Percentiles rank a stretch among this genome's conserved stretches.
Conservation (phyloP, 2,329 filamentous ascomycete genomes). For the Apiospora marii region DNA sequence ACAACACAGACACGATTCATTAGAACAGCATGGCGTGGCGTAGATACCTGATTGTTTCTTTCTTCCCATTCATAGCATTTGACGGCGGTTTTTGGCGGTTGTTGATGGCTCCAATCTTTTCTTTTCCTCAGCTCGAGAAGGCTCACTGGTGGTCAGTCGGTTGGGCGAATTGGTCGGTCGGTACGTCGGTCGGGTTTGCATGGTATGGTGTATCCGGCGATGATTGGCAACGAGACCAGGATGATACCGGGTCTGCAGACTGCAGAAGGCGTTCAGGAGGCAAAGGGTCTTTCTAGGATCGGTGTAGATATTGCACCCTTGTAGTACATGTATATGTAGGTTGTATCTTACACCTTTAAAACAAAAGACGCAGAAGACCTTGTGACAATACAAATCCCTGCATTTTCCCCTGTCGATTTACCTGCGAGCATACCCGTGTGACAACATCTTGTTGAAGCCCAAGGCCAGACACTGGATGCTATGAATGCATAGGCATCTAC, state of each 20-base stretch:
- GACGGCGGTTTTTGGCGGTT: slow-evolving; percentile 7
- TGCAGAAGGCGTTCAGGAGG: slow-evolving; percentile 15
- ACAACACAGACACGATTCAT: slow-evolving; percentile 14
- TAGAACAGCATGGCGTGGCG: slow-evolving; percentile 22
- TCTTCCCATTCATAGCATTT: slow-evolving; percentile 23
- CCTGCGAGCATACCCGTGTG: neutral
- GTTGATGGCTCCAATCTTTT: slow-evolving; percentile 6
- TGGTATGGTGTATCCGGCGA: slow-evolving; percentile 20
- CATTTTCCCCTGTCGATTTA: neutral
- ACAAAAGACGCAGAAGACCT: neutral
- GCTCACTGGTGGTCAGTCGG: neutral
- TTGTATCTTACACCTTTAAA: slow-evolving; percentile 18
- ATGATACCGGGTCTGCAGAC: neutral
- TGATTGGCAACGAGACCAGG: slow-evolving; percentile 16
- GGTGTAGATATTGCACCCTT: slow-evolving; percentile 20
- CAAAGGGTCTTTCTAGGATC: neutral
- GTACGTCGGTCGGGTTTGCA: slow-evolving; percentile 7
- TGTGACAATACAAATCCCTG: slow-evolving; percentile 5
- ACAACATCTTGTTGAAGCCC: neutral
- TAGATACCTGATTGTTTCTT: slow-evolving; percentile 21
- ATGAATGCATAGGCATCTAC: too few relatives aligned
- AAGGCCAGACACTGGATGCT: neutral
- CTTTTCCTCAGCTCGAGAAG: slow-evolving; percentile 2
- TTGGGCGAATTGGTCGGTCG: slow-evolving; percentile 1
- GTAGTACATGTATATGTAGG: slow-evolving; percentile 21